These are phyloP conservation scores for Stachybotrys echinatus DNA, from an alignment of 2,329 filamentous ascomycete genomes.

Conservation along the genomic window DNA sequence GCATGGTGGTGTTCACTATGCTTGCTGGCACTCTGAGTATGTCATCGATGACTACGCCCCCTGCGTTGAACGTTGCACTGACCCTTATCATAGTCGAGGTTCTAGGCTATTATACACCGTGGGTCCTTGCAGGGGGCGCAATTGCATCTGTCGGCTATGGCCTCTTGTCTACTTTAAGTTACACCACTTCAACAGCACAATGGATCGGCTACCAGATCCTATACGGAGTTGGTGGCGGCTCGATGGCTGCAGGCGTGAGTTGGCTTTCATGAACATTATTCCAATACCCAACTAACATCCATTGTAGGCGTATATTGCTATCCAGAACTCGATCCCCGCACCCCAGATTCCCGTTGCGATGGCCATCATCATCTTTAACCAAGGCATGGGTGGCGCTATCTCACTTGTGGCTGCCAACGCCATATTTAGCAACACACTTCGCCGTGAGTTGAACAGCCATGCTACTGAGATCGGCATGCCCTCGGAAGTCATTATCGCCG, in stretches of 20 bases:
- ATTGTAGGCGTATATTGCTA: slow-evolving; percentile 11
- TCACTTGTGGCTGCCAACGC: slow-evolving; percentile 16
- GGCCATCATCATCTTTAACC: slow-evolving; percentile 16
- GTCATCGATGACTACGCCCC: too few relatives aligned
- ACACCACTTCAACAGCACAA: slow-evolving; percentile 30
- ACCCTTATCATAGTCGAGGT: slow-evolving; percentile 8
- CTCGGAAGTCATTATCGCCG: not conserved
- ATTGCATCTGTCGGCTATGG: slow-evolving; percentile 38
- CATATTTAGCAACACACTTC: slow-evolving; percentile 13
- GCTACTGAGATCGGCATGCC: not conserved
- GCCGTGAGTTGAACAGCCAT: not conserved
- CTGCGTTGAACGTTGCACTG: slow-evolving; percentile 41
- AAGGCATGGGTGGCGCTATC: slow-evolving; percentile 16
- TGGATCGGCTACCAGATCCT: slow-evolving; percentile 53
- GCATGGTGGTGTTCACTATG: slow-evolving; percentile 34
- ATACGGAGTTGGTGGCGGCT: too few relatives aligned
- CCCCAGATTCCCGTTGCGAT: slow-evolving; percentile 17
- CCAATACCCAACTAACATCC: too few relatives aligned
- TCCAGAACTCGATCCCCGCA: slow-evolving; percentile 14
- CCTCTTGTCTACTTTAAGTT: slow-evolving; percentile 35
- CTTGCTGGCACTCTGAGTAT: too few relatives aligned
- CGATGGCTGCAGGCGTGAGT: too few relatives aligned
- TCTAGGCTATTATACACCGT: slow-evolving; percentile 11
- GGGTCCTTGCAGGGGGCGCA: slow-evolving; percentile 23
- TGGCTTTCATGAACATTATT: slow-evolving; percentile 10